These are phyloP conservation scores for Sarcodon sp. DNA, from an alignment of 768 basidiomycete species.

Conservation along the genomic window DNA sequence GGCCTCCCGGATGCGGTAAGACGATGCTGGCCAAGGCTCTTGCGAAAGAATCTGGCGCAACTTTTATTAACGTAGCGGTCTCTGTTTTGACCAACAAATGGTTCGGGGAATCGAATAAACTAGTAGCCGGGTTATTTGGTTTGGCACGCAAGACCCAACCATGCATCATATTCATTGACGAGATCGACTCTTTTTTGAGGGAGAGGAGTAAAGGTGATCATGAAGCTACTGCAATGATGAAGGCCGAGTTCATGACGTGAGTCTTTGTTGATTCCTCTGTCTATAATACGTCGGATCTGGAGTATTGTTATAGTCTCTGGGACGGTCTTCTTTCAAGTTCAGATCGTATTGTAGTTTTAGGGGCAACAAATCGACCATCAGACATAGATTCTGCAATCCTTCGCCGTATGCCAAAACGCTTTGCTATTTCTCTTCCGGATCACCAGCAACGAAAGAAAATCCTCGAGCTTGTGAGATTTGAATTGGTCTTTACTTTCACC, in stretches of 20 bases:
- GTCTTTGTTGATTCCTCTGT: conserved; percentile 15
- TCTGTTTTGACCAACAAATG: conserved; percentile 69
- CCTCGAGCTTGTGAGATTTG: conserved; percentile 47
- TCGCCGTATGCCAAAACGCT: conserved; percentile 97
- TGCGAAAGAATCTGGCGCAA: conserved; percentile 94
- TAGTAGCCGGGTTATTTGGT: conserved; percentile 89
- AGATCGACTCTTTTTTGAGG: conserved; percentile 91
- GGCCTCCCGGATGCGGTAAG: conserved; percentile 97
- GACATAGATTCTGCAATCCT: conserved; percentile 84
- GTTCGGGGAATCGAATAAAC: conserved; percentile 89
- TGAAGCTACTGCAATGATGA: conserved; percentile 98
- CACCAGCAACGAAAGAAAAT: conserved; percentile 74
- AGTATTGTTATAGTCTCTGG: conserved; percentile 54
- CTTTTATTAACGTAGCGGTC: conserved; percentile 83
- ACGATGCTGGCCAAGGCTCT: conserved; percentile 99
- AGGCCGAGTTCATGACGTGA: conserved; percentile 90
- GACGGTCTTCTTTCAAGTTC: conserved; percentile 79
- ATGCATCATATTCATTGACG: conserved; percentile 96
- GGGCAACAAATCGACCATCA: conserved; percentile 90
- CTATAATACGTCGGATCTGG: neutral
- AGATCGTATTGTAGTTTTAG: conserved; percentile 81
- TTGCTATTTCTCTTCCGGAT: conserved; percentile 74
- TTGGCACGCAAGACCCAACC: conserved; percentile 91
- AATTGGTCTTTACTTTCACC: neutral
- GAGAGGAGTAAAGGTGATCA: conserved; percentile 85